A percentile compares a stretch with the other conserved stretches of the same genome.
Evolutionary conservation across 2,329 filamentous ascomycete genomes (phyloP).

Genomic region (Boeremia exigua): DNA sequence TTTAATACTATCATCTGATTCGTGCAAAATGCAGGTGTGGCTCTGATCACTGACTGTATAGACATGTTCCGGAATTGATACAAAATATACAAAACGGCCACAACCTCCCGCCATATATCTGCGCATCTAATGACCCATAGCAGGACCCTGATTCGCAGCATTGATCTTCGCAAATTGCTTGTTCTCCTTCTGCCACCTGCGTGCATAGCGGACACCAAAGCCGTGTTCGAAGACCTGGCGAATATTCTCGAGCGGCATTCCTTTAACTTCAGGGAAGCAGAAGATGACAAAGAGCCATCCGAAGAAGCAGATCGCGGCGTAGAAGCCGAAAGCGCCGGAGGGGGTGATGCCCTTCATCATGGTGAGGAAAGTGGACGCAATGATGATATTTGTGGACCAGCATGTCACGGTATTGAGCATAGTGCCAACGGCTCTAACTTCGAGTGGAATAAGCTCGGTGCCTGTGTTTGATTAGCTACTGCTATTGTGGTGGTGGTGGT

Average conservation of each 20-base stretch:
- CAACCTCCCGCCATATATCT: background rate
- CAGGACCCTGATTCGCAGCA: slow-evolving; percentile 22
- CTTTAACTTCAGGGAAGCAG: slow-evolving; percentile 48
- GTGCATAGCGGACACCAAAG: slow-evolving; percentile 45
- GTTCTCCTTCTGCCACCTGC: slow-evolving; percentile 47
- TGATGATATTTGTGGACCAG: slow-evolving; percentile 46
- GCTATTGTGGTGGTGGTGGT: no score
- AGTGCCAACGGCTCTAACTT: slow-evolving; percentile 47
- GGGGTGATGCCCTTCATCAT: slow-evolving; percentile 51
- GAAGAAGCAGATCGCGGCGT: slow-evolving; percentile 44
- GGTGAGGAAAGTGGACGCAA: slow-evolving; percentile 48
- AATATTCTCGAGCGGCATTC: slow-evolving; percentile 46
- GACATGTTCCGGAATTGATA: no score
- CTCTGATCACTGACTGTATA: no score
- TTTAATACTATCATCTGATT: no score
- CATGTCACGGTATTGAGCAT: slow-evolving; percentile 44
- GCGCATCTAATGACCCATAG: slow-evolving; percentile 28
- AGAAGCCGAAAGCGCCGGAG: slow-evolving; percentile 49
- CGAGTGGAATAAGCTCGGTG: slow-evolving; percentile 43
- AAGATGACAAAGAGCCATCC: slow-evolving; percentile 46
- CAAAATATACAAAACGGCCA: background rate
- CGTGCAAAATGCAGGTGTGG: no score
- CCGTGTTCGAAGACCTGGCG: slow-evolving; percentile 45
- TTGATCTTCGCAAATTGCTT: slow-evolving; percentile 42
- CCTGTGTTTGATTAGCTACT: background rate